Percentiles rank a stretch among this genome's conserved stretches.
phyloP scores from a whole-genome alignment of 179 eudicot genomes.

The Camellia oleifera region DNA sequence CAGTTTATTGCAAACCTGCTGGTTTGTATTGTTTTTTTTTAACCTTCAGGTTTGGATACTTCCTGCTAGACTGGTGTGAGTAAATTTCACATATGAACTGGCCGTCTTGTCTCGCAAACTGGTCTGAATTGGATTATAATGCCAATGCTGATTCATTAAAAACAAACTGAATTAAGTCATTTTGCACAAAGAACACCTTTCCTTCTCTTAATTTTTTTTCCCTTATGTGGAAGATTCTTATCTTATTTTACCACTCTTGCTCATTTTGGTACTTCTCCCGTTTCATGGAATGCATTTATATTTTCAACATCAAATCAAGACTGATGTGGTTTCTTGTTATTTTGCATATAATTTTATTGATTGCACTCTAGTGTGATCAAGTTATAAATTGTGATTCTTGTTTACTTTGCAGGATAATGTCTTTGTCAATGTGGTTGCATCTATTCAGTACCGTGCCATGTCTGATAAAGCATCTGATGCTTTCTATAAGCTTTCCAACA shows the following conservation, averaged over 20 bases:
- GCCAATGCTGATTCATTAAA: too few relatives aligned
- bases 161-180: too few relatives aligned
- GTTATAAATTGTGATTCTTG: background rate
- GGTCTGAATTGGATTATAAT: too few relatives aligned
- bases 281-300: background rate
- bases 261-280: background rate
- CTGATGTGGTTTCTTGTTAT: background rate
- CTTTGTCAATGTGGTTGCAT: conserved; percentile 42
- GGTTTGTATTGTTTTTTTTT: too few relatives aligned
- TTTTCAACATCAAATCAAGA: background rate
- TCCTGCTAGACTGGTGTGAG: too few relatives aligned
- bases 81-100: too few relatives aligned
- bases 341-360: background rate
- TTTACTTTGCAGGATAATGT: conserved; percentile 39
- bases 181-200: background rate
- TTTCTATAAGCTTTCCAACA: conserved; percentile 43
- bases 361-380: background rate
- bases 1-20: too few relatives aligned
- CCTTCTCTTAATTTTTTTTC: background rate
- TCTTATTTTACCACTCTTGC: background rate
- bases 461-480: conserved; percentile 43
- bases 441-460: conserved; percentile 46
- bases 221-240: background rate
- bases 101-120: too few relatives aligned
- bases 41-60: too few relatives aligned